phyloP scores from a whole-genome alignment of 257 asterid genomes.

The Eustoma russellianum region DNA sequence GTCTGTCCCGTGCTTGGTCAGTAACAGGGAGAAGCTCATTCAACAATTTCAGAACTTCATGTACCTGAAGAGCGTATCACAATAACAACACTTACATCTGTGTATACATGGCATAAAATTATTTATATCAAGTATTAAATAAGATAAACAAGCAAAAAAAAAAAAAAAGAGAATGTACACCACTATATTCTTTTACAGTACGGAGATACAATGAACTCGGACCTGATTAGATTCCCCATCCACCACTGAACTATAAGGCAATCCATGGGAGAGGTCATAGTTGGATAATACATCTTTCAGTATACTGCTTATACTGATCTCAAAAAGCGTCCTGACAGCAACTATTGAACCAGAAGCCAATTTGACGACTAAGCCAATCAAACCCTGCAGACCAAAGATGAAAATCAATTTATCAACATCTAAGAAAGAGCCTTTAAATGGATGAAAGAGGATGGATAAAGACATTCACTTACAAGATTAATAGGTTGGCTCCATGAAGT shows the following conservation, averaged over 20 bases:
- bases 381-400: slow-evolving; percentile 45
- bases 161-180: neutral
- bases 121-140: neutral
- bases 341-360: slow-evolving; percentile 67
- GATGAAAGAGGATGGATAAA: slow-evolving; percentile 1
- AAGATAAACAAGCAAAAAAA: neutral
- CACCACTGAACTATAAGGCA: slow-evolving; percentile 38
- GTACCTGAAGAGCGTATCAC: slow-evolving; percentile 35
- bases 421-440: neutral
- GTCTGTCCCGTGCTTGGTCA: slow-evolving; percentile 37
- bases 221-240: slow-evolving; percentile 77
- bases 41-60: slow-evolving; percentile 68
- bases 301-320: slow-evolving; percentile 60
- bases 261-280: slow-evolving; percentile 50
- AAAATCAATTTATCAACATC: slow-evolving; percentile 5
- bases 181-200: neutral
- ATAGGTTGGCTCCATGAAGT: slow-evolving; percentile 60
- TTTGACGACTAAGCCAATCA: slow-evolving; percentile 74
- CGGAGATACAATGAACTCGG: neutral
- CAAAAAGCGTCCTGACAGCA: slow-evolving; percentile 74
- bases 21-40: slow-evolving; percentile 75
- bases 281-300: slow-evolving; percentile 60
- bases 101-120: too few species aligned
- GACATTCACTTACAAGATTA: slow-evolving; percentile 48
- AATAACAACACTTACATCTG: too few species aligned